phyloP scores from a whole-genome alignment of 306 rosid species.

The Datisca glomerata region DNA sequence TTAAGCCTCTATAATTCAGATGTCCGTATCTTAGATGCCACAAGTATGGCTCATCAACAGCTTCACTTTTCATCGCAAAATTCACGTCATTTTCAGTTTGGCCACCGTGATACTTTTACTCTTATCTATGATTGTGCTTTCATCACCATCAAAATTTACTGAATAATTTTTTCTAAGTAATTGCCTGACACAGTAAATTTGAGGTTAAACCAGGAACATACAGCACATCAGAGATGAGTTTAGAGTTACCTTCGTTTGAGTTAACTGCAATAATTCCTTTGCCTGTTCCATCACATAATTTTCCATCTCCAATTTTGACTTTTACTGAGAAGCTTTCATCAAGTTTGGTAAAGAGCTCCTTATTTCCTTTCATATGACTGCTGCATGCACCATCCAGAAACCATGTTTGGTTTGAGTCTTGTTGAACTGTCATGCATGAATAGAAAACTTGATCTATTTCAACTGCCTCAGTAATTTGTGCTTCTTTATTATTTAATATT shows the following conservation, averaged over 20 bases:
- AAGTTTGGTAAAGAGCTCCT: too few species aligned
- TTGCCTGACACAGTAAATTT: not conserved
- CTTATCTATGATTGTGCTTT: not conserved
- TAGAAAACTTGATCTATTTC: too few species aligned
- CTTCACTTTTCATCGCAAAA: not conserved
- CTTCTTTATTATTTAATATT: too few species aligned
- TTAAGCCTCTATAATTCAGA: not conserved
- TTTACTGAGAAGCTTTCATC: not conserved
- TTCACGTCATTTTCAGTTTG: not conserved
- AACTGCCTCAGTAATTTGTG: too few species aligned
- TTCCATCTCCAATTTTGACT: not conserved
- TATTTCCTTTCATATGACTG: too few species aligned
- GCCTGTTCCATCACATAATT: not conserved
- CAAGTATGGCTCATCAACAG: too few species aligned
- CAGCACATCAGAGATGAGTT: not conserved
- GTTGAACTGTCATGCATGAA: too few species aligned
- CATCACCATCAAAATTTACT: conserved; percentile 1
- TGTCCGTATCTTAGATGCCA: not conserved
- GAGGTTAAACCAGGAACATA: not conserved
- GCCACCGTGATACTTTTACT: not conserved
- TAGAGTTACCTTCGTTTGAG: not conserved
- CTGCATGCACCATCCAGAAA: too few species aligned
- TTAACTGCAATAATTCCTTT: not conserved
- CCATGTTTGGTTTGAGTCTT: too few species aligned
- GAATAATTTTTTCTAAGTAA: not conserved